phyloP scores from a whole-genome alignment of 352 stramenopile species.

The Phytophthora podocarpi region DNA sequence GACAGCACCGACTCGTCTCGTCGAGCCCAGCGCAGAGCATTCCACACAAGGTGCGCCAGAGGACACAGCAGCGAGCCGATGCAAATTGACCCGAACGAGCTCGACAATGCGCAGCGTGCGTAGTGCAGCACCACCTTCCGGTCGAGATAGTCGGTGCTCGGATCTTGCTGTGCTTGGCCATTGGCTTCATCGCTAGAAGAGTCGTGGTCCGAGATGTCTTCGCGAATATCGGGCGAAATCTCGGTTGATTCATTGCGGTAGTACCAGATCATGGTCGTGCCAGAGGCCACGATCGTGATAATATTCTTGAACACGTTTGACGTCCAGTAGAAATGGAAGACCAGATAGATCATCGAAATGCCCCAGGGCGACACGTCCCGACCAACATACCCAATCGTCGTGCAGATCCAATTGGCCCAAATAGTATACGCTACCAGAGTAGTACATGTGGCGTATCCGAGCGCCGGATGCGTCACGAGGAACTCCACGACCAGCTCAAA shows the following conservation, averaged over 20 bases:
- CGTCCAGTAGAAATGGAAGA: slow-evolving; percentile 90
- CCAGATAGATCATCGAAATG: slow-evolving; percentile 72
- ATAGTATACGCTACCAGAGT: slow-evolving; percentile 71
- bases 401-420: slow-evolving; percentile 82
- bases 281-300: slow-evolving; percentile 77
- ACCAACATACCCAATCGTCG: slow-evolving; percentile 75
- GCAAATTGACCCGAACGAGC: slow-evolving; percentile 84
- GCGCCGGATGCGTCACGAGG: slow-evolving; percentile 55
- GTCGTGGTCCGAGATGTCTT: slow-evolving; percentile 50
- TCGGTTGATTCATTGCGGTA: slow-evolving; percentile 77
- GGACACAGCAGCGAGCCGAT: slow-evolving; percentile 83
- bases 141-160: slow-evolving; percentile 34
- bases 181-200: slow-evolving; percentile 21
- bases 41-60: slow-evolving; percentile 80
- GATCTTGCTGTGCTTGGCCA: slow-evolving; percentile 20
- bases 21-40: slow-evolving; percentile 71
- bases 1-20: slow-evolving; percentile 75
- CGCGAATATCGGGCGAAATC: slow-evolving; percentile 44
- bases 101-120: slow-evolving; percentile 61
- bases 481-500: slow-evolving; percentile 85
- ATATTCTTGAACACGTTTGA: slow-evolving; percentile 89
- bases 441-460: slow-evolving; percentile 54
- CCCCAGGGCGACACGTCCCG: slow-evolving; percentile 66
- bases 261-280: slow-evolving; percentile 88
- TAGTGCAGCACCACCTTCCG: slow-evolving; percentile 77